These are phyloP conservation scores for Chalciporus sp. DNA, from an alignment of 1,284 basidiomycete species.

Conservation along the genomic window DNA sequence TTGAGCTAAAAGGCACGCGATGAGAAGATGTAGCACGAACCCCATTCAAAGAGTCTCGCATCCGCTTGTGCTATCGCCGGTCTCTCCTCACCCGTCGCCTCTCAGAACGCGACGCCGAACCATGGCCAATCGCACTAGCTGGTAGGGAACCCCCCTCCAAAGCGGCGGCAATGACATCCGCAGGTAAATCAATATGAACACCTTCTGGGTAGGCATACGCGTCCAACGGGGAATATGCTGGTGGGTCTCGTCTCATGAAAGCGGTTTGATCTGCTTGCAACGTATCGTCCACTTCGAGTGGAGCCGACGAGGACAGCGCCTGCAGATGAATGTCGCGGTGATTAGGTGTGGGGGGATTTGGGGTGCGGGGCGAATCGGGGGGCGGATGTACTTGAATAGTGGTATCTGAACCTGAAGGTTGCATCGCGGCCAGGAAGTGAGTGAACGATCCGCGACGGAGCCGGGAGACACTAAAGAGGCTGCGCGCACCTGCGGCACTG, in stretches of 20 bases:
- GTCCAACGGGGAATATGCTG: conserved; percentile 81
- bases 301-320: conserved; percentile 48
- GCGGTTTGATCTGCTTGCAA: conserved; percentile 23
- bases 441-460: conserved; percentile 59
- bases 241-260: conserved; percentile 61
- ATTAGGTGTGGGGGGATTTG: conserved; percentile 78
- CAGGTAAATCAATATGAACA: conserved; percentile 79
- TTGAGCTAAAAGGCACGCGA: conserved; percentile 11
- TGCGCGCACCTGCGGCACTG: conserved; percentile 69
- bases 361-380: conserved; percentile 72
- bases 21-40: conserved; percentile 10
- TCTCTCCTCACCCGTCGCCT: conserved; percentile 57
- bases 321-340: conserved; percentile 77
- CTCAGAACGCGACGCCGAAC: conserved; percentile 50
- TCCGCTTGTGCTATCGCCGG: conserved; percentile 44
- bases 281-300: conserved; percentile 25
- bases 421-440: conserved; percentile 57
- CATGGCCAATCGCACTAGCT: conserved; percentile 52
- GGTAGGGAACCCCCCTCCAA: conserved; percentile 69
- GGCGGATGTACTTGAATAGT: conserved; percentile 71
- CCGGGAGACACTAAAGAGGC: conserved; percentile 73
- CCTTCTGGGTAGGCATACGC: conserved; percentile 79
- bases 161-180: conserved; percentile 80
- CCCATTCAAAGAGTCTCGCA: conserved; percentile 5
- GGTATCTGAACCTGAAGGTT: conserved; percentile 62